Percentiles rank a stretch among this genome's conserved stretches.
These are phyloP conservation scores for Serendipita sp. DNA, from an alignment of 768 basidiomycete species.

Conservation along the genomic window DNA sequence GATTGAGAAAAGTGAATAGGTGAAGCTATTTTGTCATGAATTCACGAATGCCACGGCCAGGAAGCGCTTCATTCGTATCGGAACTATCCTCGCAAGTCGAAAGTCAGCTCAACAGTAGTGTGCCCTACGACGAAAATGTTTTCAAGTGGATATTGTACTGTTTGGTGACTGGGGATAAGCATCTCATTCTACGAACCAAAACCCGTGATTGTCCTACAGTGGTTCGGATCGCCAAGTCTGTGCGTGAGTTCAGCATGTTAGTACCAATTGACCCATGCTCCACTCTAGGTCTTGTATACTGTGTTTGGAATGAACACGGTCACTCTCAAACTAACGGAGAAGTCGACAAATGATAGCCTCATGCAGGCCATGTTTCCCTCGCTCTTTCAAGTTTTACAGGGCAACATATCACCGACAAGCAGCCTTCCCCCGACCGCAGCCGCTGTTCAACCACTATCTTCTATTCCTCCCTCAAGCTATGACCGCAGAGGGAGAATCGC, in stretches of 20 bases:
- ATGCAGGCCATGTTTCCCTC: slow-evolving; percentile 25
- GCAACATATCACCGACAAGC: not conserved
- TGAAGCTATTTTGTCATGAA: not conserved
- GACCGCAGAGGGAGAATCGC: slow-evolving; percentile 8
- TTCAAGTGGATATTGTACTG: slow-evolving; percentile 5
- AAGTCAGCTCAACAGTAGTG: not conserved
- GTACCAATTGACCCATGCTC: not conserved
- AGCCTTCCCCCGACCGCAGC: not conserved
- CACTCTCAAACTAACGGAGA: slow-evolving; percentile 33
- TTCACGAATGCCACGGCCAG: not conserved
- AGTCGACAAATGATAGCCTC: slow-evolving; percentile 17
- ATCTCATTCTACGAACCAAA: slow-evolving; percentile 46
- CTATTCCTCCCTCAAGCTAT: slow-evolving; percentile 15
- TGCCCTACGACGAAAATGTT: not conserved
- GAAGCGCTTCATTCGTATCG: not conserved
- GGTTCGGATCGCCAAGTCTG: slow-evolving; percentile 40
- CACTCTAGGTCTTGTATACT: slow-evolving; percentile 36
- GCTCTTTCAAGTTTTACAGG: not conserved
- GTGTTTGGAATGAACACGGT: slow-evolving; percentile 46
- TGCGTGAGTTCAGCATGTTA: slow-evolving; percentile 22
- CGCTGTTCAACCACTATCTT: not conserved
- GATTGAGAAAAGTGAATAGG: too few relatives aligned
- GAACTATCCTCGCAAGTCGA: not conserved
- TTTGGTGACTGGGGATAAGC: slow-evolving; percentile 42
- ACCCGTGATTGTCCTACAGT: slow-evolving; percentile 51